Percentiles rank a stretch among this genome's conserved stretches.
Evolutionary conservation across 257 asterid species (phyloP).

Genomic region (Fraxinus excelsior): DNA sequence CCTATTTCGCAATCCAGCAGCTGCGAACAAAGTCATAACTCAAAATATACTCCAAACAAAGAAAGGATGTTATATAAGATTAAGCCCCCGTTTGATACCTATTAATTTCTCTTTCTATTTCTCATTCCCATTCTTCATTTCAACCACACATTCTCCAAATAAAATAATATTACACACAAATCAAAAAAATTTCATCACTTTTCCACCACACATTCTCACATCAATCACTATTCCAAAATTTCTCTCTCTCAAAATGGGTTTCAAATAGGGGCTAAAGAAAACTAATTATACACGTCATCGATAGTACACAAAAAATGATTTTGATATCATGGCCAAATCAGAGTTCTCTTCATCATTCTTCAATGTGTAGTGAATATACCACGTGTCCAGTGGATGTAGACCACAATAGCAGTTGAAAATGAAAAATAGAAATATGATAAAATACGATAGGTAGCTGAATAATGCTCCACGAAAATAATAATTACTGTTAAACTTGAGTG

Average conservation of each 20-base stretch:
- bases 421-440: not conserved
- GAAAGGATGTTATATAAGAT: not conserved
- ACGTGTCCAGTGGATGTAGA: not conserved
- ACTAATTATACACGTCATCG: not conserved
- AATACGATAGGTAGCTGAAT: no score
- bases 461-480: no score
- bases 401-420: not conserved
- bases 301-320: not conserved
- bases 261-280: not conserved
- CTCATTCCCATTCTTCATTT: no score
- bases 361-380: not conserved
- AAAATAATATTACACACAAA: no score
- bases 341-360: not conserved
- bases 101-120: no score
- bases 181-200: no score
- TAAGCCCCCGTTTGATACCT: no score
- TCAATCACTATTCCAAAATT: no score
- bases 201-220: no score
- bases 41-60: not conserved
- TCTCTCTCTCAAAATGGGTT: no score
- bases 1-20: constrained; percentile 80
- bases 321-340: not conserved
- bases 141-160: no score
- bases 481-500: not conserved
- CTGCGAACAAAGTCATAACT: constrained; percentile 34